Evolutionary conservation across 768 basidiomycete genomes (phyloP), one percentile per base, ranked within the genome.

Genomic region (Boletus vinaceobasis): DNA sequence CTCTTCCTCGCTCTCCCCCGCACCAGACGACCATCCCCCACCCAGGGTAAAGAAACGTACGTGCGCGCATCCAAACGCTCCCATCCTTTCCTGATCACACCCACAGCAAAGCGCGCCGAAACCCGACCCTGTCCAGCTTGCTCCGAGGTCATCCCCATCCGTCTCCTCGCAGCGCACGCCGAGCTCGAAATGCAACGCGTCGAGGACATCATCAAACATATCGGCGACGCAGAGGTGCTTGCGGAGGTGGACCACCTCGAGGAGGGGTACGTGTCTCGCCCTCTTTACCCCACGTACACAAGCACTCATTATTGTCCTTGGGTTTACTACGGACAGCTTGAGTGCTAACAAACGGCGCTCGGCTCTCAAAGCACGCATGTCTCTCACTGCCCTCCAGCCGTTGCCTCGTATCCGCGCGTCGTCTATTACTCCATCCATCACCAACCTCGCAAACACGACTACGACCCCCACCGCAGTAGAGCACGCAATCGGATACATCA

Each of bases 121-220:
- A 92, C 87, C 3, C 77, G 83, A 53, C 74, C 75, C 55, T 93
- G 90, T 64, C 90, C 90, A 2, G 81, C 87, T 37, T 93, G 90
- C 70, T 73, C 77, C 14, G 89, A 92, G 65, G 66, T 66, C 37
- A 86, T 93, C 39, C 89, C 90, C 14, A 64, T 90, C 23, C 84
- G 89, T 13, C 76, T 91, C n/a, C 75, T 92, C 15, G 75, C 75
- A 3, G 76, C 73, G 52, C 90, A 92, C 60, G 77, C 79, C 4
- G 77, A 76, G 39, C 75, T 91, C 27, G 90, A 93, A 68, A 72
- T 78, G 35, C 78, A 87, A 60, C 80, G 89, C 57, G 77, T 90
- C 21, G 81, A 89, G 55, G 78, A 81, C 43, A 86, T 92, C 44
- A 79, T 88, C 19, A 74, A 72, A 50, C 77, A 79, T 44, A 76